Evolutionary conservation across 257 asterid genomes (phyloP).

Genomic region (Plectranthus barbatus): DNA sequence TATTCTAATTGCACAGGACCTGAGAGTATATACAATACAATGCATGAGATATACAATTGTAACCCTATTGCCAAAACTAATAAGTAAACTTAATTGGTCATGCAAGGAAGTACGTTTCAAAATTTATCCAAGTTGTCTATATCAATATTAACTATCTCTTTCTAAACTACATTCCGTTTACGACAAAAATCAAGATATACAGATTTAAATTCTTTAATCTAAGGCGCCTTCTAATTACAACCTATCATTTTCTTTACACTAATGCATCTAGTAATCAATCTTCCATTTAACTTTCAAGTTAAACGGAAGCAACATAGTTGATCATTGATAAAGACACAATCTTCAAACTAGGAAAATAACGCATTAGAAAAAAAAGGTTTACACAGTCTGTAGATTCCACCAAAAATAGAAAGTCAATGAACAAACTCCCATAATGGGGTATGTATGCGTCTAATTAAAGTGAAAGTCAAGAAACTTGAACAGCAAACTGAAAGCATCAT

Average conservation of each 20-base stretch:
- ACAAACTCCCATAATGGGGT: background rate
- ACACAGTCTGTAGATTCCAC: background rate
- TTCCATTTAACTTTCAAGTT: background rate
- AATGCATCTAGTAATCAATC: background rate
- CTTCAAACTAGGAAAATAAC: background rate
- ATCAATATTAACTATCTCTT: background rate
- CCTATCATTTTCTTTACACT: background rate
- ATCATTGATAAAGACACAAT: background rate
- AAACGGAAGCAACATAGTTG: background rate
- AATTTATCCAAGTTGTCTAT: background rate
- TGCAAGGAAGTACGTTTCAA: background rate
- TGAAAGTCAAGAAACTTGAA: background rate
- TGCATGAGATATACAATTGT: background rate
- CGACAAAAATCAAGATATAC: background rate
- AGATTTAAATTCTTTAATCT: background rate
- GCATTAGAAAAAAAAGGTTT: background rate
- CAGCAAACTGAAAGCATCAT: background rate
- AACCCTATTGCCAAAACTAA: background rate
- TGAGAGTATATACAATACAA: background rate
- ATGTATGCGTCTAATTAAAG: background rate
- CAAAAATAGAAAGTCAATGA: too few relatives aligned
- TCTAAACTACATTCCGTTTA: background rate
- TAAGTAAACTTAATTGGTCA: background rate
- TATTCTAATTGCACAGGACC: too few relatives aligned
- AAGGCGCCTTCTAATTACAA: background rate